Base-by-base conservation (phyloP, 495 filamentous ascomycete genomes). In the Penicillium crystallinum region DNA sequence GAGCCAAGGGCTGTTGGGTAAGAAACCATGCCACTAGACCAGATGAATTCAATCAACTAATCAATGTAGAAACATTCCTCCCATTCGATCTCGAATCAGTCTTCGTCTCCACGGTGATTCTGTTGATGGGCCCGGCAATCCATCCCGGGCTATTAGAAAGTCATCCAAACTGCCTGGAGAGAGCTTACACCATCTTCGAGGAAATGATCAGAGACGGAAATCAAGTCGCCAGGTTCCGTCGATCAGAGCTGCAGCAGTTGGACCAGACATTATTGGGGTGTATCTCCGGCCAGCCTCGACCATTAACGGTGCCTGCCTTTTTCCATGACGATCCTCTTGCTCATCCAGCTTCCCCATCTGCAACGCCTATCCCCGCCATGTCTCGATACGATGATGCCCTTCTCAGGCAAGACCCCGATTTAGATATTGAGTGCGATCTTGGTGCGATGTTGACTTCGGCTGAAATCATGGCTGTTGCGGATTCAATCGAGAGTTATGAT, bases 31-130 rank as follows among this genome's bases (percentile, higher is more conserved):
- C 12, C 15, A n/a, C 2, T 33, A 30, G 6, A 10, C 17, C 17
- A 17, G 0, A 29, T 18, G 21, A 3, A 4, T 6, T 10, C 12
- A 7, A 5, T 15, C 6, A 2, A 22, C 23, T 31, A 19, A 52
- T 19, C 40, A 12, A 22, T 3, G n/a, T 42, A 76, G 73, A 76
- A 59, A 73, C 65, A 4, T 76, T 76, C 48, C 67, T 76, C 23
- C 65, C 71, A 8, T 76, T 76, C 38, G 71, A 76, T 53, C 67
- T 73, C 22, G 73, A 76, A 44, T 66, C 71, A 30, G 58, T 67
- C 11, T 76, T 69, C 35, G 63, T 69, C 18, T 73, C 70, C 33
- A 64, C 64, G 5, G 58, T 72, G 2, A 65, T 71, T 43, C 67
- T 75, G 11, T 56, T 70, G 10, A 57, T 73, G 15, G 61, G 61